phyloP scores from a whole-genome alignment of 352 stramenopile species.

The Phytophthora sp. region DNA sequence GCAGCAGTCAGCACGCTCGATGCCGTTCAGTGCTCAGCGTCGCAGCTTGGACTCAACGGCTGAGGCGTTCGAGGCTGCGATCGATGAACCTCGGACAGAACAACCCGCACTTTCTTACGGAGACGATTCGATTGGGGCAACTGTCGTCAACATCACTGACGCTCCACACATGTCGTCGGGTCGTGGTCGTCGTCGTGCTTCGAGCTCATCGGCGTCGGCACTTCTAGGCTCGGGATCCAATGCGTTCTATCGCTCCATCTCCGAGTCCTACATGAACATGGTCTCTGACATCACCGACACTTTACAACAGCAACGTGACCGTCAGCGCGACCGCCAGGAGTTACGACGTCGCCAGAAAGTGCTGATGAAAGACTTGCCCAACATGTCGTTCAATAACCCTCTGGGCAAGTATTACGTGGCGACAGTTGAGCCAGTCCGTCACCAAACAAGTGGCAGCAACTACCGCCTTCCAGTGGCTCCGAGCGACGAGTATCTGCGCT shows the following conservation, averaged over 20 bases:
- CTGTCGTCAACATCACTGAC: slow-evolving; percentile 14
- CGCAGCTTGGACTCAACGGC: slow-evolving; percentile 31
- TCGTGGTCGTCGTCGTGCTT: slow-evolving; percentile 48
- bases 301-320: slow-evolving; percentile 49
- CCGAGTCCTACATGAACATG: slow-evolving; percentile 50
- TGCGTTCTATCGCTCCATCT: slow-evolving; percentile 50
- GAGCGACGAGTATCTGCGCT: slow-evolving; percentile 55
- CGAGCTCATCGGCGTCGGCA: slow-evolving; percentile 40
- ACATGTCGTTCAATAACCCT: slow-evolving; percentile 74
- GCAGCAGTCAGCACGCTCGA: slow-evolving; percentile 26
- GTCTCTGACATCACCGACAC: slow-evolving; percentile 47
- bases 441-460: slow-evolving; percentile 41
- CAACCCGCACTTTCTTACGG: slow-evolving; percentile 17
- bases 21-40: slow-evolving; percentile 29
- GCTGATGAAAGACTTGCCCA: slow-evolving; percentile 73
- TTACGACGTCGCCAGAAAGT: slow-evolving; percentile 53
- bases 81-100: slow-evolving; percentile 24
- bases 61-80: slow-evolving; percentile 26
- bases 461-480: slow-evolving; percentile 34
- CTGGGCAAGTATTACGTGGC: slow-evolving; percentile 70
- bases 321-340: slow-evolving; percentile 56
- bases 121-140: slow-evolving; percentile 21
- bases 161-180: slow-evolving; percentile 18
- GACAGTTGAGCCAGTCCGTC: slow-evolving; percentile 48
- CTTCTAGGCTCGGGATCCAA: slow-evolving; percentile 26